Evolutionary conservation across 2,329 filamentous ascomycete species (phyloP), one percentile per base, ranked within the genome.

Genomic region (Microcyclospora pomicola): DNA sequence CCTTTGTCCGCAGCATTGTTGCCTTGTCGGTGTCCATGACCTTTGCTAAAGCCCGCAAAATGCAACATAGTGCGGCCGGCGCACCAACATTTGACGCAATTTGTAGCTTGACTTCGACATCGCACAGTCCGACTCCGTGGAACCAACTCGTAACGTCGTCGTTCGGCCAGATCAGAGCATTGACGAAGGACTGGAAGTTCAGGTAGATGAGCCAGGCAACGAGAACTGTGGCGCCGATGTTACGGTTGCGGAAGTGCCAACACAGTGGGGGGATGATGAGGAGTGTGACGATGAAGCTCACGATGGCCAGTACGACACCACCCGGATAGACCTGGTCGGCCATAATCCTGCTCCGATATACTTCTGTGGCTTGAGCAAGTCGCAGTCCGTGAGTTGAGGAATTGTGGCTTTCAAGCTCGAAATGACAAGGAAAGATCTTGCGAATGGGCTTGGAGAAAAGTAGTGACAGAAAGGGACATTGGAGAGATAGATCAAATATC

Each of bases 111-210:
- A 69, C 63, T 47, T 80, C 67, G 35, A 82, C 59, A 53, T 83
- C 78, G 57, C 79, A 83, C 41, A 78, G 68, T 2, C 67, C 68
- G 5, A 54, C 50, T 4, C 79, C 79, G 41, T 67, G 56, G 67
- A 68, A 82, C 68, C 71, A 75, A 5, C 59, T 53, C 0, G 50
- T 29, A 10, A 69, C 49, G 45, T 79, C 61, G 45, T 78, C 72
- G 6, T 64, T 70, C 0, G 70, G 67, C 78, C 78, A 83, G 42
- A 81, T 67, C 35, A 79, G 53, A 2, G 75, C 64, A 50, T 82
- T 82, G 61, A 75, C 56, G 44, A 75, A 64, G 45, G 66, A 71
- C 53, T 71, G 65, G 37, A 76, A 39, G 48, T 79, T 78, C 41
- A 68, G 54, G n/a, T 75, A 40, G 15, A 70, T 56, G 37, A 72